Base-by-base conservation (phyloP, 441 rosid species). In the Syzygium syzygioides region DNA sequence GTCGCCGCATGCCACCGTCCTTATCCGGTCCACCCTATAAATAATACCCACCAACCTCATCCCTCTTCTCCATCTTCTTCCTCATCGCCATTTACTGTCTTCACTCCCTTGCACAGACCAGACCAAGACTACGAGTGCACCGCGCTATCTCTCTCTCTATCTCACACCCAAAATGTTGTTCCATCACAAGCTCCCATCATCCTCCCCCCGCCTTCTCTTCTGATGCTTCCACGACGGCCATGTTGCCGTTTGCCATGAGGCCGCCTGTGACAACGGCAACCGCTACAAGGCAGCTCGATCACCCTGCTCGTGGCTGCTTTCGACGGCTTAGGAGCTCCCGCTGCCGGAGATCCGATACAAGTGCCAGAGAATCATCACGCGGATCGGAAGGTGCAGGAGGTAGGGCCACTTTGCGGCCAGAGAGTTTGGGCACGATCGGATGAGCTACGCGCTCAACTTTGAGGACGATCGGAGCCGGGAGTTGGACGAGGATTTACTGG, bases 341-440 rank as follows among this genome's bases (percentile, higher is more conserved):
- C 1, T 26, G 1, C 26, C 12, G 2, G 11, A 57, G 62, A 25
- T 57, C 14, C 14, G 0, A 5, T 14, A 1, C 14, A 59, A 25
- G n/a, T 28, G 11, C 64, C 3, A 0, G 0, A 59, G 30, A n/a
- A 6, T 59, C 64, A 59, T 59, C 0, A 4, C 64, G 26, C 64
- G 2, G 7, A 59, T 59, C 14, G 0, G 26, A 30, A 59, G 64
- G 15, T 2, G 1, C 30, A 14, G 6, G 5, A 59, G 26, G 64
- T 3, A 0, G 3, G 64, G 64, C 64, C n/a, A 11, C 2, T 7
- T 25, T 0, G 0, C 30, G 2, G 3, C 64, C n/a, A 4, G 3
- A 0, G 15, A 59, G 3, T 59, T 59, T 0, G 5, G 15, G 30
- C 26, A 59, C 26, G 64, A 59, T 59, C 30, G 5, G 2, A 59